Evolutionary conservation across 2,329 filamentous ascomycete species (phyloP).

Genomic region (Monilinia fructigena): DNA sequence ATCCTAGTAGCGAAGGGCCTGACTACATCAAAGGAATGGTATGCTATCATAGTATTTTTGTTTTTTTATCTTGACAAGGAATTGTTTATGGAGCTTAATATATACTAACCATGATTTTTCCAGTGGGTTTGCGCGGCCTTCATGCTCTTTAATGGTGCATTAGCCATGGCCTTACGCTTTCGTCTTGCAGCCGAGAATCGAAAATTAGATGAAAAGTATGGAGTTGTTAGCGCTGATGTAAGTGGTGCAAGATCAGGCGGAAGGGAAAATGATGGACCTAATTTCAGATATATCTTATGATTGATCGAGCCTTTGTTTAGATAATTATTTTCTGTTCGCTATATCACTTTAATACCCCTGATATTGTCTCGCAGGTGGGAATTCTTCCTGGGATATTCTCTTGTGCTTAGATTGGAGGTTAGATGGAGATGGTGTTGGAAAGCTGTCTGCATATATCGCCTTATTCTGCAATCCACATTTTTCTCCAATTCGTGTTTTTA

Average conservation of each 20-base stretch:
- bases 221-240: conserved; percentile 20
- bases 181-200: conserved; percentile 61
- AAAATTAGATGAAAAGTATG: conserved; percentile 51
- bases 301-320: not conserved
- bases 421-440: too few species aligned
- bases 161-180: conserved; percentile 54
- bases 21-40: conserved; percentile 53
- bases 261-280: conserved; percentile 7
- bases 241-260: not conserved
- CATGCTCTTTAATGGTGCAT: conserved; percentile 56
- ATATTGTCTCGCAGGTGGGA: too few species aligned
- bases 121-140: conserved; percentile 58
- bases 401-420: too few species aligned
- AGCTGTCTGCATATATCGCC: too few species aligned
- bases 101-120: not conserved
- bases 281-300: conserved; percentile 20
- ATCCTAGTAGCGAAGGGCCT: conserved; percentile 50
- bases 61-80: not conserved
- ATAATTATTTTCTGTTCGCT: too few species aligned
- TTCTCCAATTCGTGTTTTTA: too few species aligned
- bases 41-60: not conserved
- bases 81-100: not conserved
- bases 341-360: too few species aligned
- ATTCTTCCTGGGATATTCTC: too few species aligned
- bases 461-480: too few species aligned